Percentiles rank a stretch among this genome's conserved stretches.
Evolutionary conservation across 2,329 filamentous ascomycete genomes (phyloP).

Genomic region (Coniochaeta ligniaria): DNA sequence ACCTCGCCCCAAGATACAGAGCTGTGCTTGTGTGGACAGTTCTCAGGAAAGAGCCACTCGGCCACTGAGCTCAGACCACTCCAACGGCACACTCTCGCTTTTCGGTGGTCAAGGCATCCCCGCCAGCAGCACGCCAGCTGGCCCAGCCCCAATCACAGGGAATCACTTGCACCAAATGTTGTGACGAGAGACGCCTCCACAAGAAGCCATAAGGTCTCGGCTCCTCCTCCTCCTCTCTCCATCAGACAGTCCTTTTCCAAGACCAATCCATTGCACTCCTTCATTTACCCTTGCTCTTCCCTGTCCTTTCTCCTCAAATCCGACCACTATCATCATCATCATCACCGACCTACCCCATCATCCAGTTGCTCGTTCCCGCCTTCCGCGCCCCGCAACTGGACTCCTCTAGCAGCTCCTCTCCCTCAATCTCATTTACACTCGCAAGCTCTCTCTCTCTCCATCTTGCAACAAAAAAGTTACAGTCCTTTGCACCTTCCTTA

Average conservation of each 20-base stretch:
- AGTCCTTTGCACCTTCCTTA: slow-evolving; percentile 6
- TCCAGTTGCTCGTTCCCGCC: slow-evolving; percentile 6
- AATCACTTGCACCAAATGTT: not conserved
- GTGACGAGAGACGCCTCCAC: not conserved
- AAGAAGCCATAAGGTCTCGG: not conserved
- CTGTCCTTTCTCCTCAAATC: not conserved
- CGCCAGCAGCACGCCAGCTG: not conserved
- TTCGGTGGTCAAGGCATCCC: not conserved
- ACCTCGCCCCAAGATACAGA: not conserved
- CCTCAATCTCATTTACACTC: slow-evolving; percentile 10
- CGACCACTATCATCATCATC: not conserved
- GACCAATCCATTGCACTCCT: not conserved
- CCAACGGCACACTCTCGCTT: not conserved
- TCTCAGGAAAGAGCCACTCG: not conserved
- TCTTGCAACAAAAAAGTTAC: slow-evolving; percentile 6
- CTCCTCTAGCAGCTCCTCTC: slow-evolving; percentile 15
- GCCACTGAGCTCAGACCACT: not conserved
- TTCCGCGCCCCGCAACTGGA: slow-evolving; percentile 9
- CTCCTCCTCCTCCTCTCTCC: not conserved
- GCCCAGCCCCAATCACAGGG: not conserved
- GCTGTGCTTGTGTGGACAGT: not conserved
- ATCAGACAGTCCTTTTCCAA: not conserved
- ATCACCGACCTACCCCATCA: not conserved
- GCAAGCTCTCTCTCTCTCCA: slow-evolving; percentile 6
- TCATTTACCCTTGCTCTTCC: not conserved